A percentile compares a stretch with the other conserved stretches of the same genome.
Conservation (phyloP, 306 rosid species). For the Prunus mongolica region DNA sequence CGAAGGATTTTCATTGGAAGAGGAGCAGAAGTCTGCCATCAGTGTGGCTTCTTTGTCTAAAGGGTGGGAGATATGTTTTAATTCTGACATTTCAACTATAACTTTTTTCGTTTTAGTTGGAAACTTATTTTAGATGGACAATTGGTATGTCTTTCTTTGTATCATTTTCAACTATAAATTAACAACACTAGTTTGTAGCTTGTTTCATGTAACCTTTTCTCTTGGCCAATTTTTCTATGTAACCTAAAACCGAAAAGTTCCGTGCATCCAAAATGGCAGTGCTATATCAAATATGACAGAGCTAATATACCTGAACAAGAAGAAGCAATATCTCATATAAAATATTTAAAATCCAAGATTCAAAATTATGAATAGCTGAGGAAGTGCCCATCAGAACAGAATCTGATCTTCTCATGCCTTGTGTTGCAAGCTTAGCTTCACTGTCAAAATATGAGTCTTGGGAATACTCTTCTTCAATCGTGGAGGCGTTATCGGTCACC, state of each 20-base stretch:
- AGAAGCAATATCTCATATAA: constrained; percentile 83
- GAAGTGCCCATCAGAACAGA: constrained; percentile 38
- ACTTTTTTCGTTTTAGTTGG: not conserved
- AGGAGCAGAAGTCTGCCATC: not conserved
- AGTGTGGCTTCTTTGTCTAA: not conserved
- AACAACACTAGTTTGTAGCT: not conserved
- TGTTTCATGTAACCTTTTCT: not conserved
- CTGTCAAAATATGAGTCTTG: constrained; percentile 73
- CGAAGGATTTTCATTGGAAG: not conserved
- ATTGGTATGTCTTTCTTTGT: not conserved
- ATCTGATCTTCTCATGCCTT: constrained; percentile 49
- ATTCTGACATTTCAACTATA: not conserved
- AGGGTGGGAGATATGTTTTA: too few relatives aligned
- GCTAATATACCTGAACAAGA: constrained; percentile 84
- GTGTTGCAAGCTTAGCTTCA: constrained; percentile 60
- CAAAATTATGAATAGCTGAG: constrained; percentile 73
- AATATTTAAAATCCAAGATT: constrained; percentile 86
- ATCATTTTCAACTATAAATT: not conserved
- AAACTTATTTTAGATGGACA: not conserved
- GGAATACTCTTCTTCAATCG: constrained; percentile 87
- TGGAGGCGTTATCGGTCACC: constrained; percentile 51
- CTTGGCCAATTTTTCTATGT: not conserved
- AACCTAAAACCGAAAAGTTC: not conserved
- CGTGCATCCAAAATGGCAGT: not conserved
- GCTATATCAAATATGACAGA: constrained; percentile 2